Evolutionary conservation across 208 protist species (phyloP), one percentile per base, ranked within the genome.

Genomic region (Crithidia thermophila): DNA sequence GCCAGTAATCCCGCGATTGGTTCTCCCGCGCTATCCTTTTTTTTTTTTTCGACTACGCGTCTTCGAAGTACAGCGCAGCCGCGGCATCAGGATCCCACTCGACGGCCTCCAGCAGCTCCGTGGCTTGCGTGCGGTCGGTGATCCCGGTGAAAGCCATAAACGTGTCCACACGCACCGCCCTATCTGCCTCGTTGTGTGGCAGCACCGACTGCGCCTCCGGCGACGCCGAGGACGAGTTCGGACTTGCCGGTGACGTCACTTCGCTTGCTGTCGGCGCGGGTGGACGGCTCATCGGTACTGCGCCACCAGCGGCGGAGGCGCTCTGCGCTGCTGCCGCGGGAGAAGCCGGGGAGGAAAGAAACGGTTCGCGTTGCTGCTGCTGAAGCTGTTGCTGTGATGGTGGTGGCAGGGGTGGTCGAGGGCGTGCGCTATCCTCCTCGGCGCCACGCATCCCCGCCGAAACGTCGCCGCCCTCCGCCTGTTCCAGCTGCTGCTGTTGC

Each of bases 71-170:
- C 21, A 72, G 40, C 9, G 33, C 33, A 0, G 61, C 62, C 45
- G 87, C 87, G 8, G 56, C 61, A 52, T 85, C 70, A 11, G 74
- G 36, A 47, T 91, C 72, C 80, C 87, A 88, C 11, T 52, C 67
- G 1, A 75, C 78, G 13, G 72, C 77, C 50, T 84, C 76, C 45
- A 93, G 75, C 30, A 93, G n/a, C 20, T 11, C 28, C 34, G 61
- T 53, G 14, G 80, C 84, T 30, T 71, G 33, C 14, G 0, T 39
- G 2, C 43, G 59, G 28, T 63, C 59, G 0, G 34, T 52, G 21
- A 82, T 60, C 6, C 79, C 79, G 0, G 79, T 85, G 30, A 87
- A 59, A 11, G 34, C 39, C 75, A 87, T 81, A 30, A 93, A 63
- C n/a, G 65, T 20, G 4, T 78, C 30, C 3, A 85, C 25, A 0